Conservation (phyloP, 192 early-diverging fungal genomes). For the Coemansia sp. region DNA sequence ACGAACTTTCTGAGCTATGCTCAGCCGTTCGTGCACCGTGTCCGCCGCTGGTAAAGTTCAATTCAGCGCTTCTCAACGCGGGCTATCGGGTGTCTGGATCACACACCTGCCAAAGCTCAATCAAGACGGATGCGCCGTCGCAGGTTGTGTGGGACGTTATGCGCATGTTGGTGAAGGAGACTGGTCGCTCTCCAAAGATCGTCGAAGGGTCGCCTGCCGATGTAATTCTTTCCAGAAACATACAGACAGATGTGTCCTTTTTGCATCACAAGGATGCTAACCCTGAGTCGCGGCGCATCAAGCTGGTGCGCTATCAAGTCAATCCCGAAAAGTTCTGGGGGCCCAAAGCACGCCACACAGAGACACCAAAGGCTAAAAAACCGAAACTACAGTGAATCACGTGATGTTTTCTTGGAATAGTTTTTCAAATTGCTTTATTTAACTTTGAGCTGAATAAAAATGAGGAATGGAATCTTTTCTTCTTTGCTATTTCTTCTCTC, state of each 20-base stretch:
- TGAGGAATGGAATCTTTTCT: no score
- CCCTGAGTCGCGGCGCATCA: slow-evolving; percentile 72
- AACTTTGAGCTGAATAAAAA: no score
- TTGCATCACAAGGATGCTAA: slow-evolving; percentile 67
- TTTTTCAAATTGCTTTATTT: no score
- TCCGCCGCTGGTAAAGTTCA: slow-evolving; percentile 68
- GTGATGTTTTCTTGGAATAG: not conserved
- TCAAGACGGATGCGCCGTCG: slow-evolving; percentile 93
- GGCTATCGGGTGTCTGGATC: slow-evolving; percentile 86
- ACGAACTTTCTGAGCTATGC: slow-evolving; percentile 68
- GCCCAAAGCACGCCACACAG: slow-evolving; percentile 75
- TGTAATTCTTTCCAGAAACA: slow-evolving; percentile 59
- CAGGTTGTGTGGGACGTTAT: slow-evolving; percentile 92
- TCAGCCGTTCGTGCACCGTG: slow-evolving; percentile 71
- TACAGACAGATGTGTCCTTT: slow-evolving; percentile 69
- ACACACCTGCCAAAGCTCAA: slow-evolving; percentile 73
- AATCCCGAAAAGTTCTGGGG: slow-evolving; percentile 99
- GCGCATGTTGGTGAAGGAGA: slow-evolving; percentile 69
- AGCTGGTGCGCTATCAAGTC: slow-evolving; percentile 90
- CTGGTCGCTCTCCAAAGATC: slow-evolving; percentile 67
- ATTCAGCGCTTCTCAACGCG: slow-evolving; percentile 90
- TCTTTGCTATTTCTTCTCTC: no score
- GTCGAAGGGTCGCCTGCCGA: slow-evolving; percentile 65
- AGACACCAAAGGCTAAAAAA: slow-evolving; percentile 32
- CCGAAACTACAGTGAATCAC: not conserved